A percentile compares a stretch with the other conserved stretches of the same genome.
Evolutionary conservation across 1,284 basidiomycete genomes (phyloP).

Genomic region (Caloboletus inedulis): DNA sequence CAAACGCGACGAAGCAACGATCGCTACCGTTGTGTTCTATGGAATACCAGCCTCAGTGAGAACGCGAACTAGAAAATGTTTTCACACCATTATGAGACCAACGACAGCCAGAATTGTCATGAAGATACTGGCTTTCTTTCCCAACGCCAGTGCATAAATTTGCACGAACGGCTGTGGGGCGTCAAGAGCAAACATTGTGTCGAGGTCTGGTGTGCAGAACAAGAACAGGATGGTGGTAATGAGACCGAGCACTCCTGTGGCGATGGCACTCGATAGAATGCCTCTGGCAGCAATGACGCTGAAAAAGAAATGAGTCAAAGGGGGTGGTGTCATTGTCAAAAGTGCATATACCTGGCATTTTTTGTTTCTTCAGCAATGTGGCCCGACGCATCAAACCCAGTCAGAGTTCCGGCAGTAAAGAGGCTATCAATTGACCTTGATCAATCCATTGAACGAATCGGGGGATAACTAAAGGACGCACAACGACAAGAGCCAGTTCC

Average conservation of each 20-base stretch:
- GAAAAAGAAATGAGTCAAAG: slow-evolving; percentile 2
- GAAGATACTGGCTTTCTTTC: slow-evolving; percentile 71
- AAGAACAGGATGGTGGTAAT: slow-evolving; percentile 76
- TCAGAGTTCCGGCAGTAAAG: slow-evolving; percentile 79
- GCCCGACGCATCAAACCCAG: slow-evolving; percentile 85
- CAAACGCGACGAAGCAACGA: slow-evolving; percentile 81
- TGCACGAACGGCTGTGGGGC: slow-evolving; percentile 88
- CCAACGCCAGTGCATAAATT: slow-evolving; percentile 77
- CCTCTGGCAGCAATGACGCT: slow-evolving; percentile 77
- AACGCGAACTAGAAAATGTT: neutral
- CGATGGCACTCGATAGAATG: slow-evolving; percentile 70
- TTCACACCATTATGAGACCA: slow-evolving; percentile 70
- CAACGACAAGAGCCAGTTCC: slow-evolving; percentile 87
- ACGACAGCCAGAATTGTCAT: slow-evolving; percentile 80
- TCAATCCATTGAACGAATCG: neutral
- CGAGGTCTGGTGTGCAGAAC: slow-evolving; percentile 79
- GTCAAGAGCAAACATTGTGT: slow-evolving; percentile 65
- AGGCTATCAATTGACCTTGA: slow-evolving; percentile 45
- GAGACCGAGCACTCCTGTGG: slow-evolving; percentile 74
- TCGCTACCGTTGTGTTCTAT: slow-evolving; percentile 78
- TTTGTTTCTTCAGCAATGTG: slow-evolving; percentile 90
- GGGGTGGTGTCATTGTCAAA: neutral
- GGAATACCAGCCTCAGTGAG: neutral
- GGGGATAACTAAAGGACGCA: slow-evolving; percentile 32
- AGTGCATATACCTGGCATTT: slow-evolving; percentile 61